A percentile compares a stretch with the other conserved stretches of the same genome.
Evolutionary conservation across 371 early-diverging fungal genomes (phyloP).

Genomic region (Mortierella sp.): DNA sequence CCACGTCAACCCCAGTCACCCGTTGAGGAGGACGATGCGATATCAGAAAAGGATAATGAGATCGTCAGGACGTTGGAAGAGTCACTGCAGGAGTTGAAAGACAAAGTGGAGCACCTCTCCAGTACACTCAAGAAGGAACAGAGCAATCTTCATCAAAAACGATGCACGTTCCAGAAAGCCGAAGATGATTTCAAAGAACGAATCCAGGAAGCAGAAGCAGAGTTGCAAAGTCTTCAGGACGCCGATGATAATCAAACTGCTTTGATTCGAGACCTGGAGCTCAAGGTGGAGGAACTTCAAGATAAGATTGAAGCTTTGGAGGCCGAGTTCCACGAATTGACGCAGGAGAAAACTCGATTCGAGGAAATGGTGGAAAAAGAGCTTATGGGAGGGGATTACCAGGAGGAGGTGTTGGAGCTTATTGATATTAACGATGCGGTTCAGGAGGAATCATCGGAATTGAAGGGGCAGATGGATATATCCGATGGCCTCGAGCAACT

Average conservation of each 20-base stretch:
- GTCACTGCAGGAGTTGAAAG: constrained; percentile 7
- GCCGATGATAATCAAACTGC: constrained; percentile 1
- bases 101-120: neutral
- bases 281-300: constrained; percentile 1
- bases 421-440: no score
- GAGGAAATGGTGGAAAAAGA: constrained; percentile 1
- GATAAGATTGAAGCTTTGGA: neutral
- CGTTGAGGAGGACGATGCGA: neutral
- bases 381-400: neutral
- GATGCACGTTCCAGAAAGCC: constrained; percentile 5
- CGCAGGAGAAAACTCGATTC: constrained; percentile 1
- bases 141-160: constrained; percentile 1
- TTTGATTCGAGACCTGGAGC: constrained; percentile 12
- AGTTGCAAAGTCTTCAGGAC: neutral
- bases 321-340: constrained; percentile 5
- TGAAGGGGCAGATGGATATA: no score
- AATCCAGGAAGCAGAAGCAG: constrained; percentile 8
- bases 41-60: constrained; percentile 4
- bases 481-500: no score
- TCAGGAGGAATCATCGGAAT: no score
- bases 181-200: constrained; percentile 8
- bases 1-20: neutral
- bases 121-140: constrained; percentile 8
- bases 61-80: constrained; percentile 3
- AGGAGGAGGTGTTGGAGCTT: no score